A percentile compares a stretch with the other conserved stretches of the same genome.
phyloP scores from a whole-genome alignment of 306 rosid species.

The Canavalia ensiformis region DNA sequence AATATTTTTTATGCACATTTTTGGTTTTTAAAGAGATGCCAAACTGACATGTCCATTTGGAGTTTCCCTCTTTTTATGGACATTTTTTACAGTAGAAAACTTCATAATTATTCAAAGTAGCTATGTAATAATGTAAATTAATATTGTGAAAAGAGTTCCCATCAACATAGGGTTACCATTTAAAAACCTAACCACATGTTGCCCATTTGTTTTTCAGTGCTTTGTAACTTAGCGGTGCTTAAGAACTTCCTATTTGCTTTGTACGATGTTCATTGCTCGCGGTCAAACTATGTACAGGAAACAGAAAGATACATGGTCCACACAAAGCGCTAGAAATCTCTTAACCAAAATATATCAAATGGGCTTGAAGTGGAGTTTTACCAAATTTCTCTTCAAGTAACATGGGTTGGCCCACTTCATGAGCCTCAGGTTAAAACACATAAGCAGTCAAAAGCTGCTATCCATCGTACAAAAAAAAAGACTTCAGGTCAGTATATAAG shows the following conservation, averaged over 20 bases:
- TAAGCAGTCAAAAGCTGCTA: conserved; percentile 35
- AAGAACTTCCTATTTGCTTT: conserved; percentile 15
- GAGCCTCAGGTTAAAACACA: conserved; percentile 22
- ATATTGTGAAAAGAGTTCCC: too few species aligned
- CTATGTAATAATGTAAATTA: not conserved
- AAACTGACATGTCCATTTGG: not conserved
- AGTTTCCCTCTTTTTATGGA: not conserved
- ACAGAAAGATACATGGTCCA: conserved; percentile 7
- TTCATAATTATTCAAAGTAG: not conserved
- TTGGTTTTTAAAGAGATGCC: not conserved
- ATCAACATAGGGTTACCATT: not conserved
- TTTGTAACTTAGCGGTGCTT: conserved; percentile 37
- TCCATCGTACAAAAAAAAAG: not conserved
- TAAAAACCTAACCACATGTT: conserved; percentile 11
- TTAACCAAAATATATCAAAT: conserved; percentile 17
- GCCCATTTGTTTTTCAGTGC: conserved; percentile 32
- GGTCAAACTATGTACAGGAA: conserved; percentile 38
- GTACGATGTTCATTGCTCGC: conserved; percentile 15
- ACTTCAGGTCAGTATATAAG: not conserved
- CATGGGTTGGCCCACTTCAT: conserved; percentile 38
- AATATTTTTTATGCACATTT: too few species aligned
- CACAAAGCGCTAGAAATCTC: conserved; percentile 2
- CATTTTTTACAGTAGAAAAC: not conserved
- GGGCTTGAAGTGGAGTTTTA: conserved; percentile 36
- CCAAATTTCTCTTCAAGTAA: not conserved